Conservation (phyloP, 345 rosid genomes). For the Raphanus raphanistrum region DNA sequence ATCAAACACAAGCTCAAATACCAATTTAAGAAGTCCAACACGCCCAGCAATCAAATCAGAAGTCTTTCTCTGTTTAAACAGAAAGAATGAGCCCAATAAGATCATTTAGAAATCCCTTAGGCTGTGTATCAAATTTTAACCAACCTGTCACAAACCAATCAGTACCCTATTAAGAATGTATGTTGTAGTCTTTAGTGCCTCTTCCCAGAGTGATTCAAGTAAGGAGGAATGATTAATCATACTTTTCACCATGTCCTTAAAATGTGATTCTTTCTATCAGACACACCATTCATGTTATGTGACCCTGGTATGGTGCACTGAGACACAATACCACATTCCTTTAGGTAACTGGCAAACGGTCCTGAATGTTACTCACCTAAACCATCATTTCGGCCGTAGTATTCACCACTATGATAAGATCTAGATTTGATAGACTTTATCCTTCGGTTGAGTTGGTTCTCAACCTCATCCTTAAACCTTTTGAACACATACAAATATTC, state of each 20-base stretch:
- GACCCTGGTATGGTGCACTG: not conserved
- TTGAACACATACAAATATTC: not conserved
- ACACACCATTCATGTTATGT: not conserved
- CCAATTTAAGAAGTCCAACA: too few relatives aligned
- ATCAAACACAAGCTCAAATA: too few relatives aligned
- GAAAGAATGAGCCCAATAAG: too few relatives aligned
- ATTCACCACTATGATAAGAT: not conserved
- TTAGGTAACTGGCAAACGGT: too few relatives aligned
- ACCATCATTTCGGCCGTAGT: not conserved
- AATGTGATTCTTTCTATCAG: not conserved
- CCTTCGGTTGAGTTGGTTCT: not conserved
- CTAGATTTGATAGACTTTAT: not conserved
- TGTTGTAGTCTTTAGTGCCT: too few relatives aligned
- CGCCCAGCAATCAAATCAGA: too few relatives aligned
- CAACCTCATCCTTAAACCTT: not conserved
- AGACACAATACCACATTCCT: not conserved
- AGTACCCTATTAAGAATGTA: too few relatives aligned
- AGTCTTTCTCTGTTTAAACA: too few relatives aligned
- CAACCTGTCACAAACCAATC: too few relatives aligned
- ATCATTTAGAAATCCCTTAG: too few relatives aligned
- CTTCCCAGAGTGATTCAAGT: too few relatives aligned
- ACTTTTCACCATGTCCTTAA: not conserved
- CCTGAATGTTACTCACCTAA: not conserved
- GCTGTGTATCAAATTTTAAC: too few relatives aligned
- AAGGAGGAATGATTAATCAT: not conserved